phyloP scores from a whole-genome alignment of 73 alveolate genomes.

The Paramecium sexaurelia region DNA sequence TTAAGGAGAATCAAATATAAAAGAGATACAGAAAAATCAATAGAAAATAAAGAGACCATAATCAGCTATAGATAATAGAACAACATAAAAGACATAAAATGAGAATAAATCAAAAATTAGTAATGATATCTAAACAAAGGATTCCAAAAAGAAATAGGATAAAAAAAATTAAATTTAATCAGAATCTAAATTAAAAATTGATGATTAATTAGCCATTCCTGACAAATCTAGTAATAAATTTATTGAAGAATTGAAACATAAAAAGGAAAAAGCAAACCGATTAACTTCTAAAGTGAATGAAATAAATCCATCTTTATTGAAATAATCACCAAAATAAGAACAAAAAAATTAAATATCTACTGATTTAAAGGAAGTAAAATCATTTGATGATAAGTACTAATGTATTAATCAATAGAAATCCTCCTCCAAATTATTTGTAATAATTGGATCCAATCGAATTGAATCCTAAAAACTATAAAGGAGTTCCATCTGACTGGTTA shows the following conservation, averaged over 20 bases:
- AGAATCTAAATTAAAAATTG: slow-evolving; percentile 11
- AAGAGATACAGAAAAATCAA: neutral
- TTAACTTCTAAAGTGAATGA: slow-evolving; percentile 61
- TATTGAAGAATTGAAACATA: slow-evolving; percentile 24
- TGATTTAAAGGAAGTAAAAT: slow-evolving; percentile 35
- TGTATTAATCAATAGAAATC: slow-evolving; percentile 29
- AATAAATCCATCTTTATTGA: slow-evolving; percentile 5
- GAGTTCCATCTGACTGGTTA: slow-evolving; percentile 69
- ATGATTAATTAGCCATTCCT: slow-evolving; percentile 51
- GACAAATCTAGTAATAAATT: slow-evolving; percentile 25
- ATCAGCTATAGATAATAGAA: slow-evolving; percentile 19
- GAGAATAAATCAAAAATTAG: neutral
- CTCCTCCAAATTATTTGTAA: slow-evolving; percentile 62
- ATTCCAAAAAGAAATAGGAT: neutral
- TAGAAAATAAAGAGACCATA: slow-evolving; percentile 32
- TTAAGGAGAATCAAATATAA: neutral
- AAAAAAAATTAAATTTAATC: slow-evolving; percentile 26
- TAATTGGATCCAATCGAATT: slow-evolving; percentile 56
- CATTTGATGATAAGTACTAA: slow-evolving; percentile 28
- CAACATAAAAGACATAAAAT: neutral
- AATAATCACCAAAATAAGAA: neutral
- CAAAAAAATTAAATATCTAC: neutral
- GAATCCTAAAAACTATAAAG: slow-evolving; percentile 66
- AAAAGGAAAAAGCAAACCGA: slow-evolving; percentile 54
- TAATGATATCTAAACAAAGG: neutral